These are phyloP conservation scores for Taxillus chinensis DNA, from an alignment of 164 flowering plant species.

Conservation along the genomic window DNA sequence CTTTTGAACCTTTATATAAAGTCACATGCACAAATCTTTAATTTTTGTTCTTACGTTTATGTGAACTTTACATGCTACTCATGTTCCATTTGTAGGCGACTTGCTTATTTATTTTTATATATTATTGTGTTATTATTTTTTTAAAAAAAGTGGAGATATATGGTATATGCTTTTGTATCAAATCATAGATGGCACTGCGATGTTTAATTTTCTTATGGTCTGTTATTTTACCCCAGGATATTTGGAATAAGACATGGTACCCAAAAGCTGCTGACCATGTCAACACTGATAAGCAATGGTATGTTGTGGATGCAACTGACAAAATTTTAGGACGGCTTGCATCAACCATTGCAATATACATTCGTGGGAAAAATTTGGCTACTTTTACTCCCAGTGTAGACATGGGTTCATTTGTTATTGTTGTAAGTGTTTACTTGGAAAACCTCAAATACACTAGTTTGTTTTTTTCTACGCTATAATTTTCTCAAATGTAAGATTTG, in stretches of 20 bases:
- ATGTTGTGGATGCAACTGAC: slow-evolving; percentile 92
- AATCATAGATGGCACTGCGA: not conserved
- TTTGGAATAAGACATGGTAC: slow-evolving; percentile 95
- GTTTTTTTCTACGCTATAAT: not conserved
- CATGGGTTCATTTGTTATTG: slow-evolving; percentile 96
- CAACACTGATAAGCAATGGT: slow-evolving; percentile 78
- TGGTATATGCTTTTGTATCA: not conserved
- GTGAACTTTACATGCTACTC: no score
- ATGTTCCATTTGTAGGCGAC: no score
- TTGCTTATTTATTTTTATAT: not conserved
- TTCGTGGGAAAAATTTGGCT: slow-evolving; percentile 84
- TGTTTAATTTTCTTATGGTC: not conserved
- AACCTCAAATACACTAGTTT: not conserved
- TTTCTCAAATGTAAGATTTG: not conserved
- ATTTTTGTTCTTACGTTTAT: no score
- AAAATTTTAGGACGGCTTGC: slow-evolving; percentile 89
- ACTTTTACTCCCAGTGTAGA: slow-evolving; percentile 96
- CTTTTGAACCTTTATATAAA: no score
- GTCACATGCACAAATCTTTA: no score
- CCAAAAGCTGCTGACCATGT: slow-evolving; percentile 88
- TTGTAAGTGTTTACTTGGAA: slow-evolving; percentile 44
- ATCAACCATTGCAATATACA: slow-evolving; percentile 75
- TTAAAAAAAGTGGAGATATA: not conserved
- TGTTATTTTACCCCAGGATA: slow-evolving; percentile 43
- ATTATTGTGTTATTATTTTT: not conserved